Evolutionary conservation across 306 rosid species (phyloP), one percentile per base, ranked within the genome.

Genomic region (Ochetophila trinervis): DNA sequence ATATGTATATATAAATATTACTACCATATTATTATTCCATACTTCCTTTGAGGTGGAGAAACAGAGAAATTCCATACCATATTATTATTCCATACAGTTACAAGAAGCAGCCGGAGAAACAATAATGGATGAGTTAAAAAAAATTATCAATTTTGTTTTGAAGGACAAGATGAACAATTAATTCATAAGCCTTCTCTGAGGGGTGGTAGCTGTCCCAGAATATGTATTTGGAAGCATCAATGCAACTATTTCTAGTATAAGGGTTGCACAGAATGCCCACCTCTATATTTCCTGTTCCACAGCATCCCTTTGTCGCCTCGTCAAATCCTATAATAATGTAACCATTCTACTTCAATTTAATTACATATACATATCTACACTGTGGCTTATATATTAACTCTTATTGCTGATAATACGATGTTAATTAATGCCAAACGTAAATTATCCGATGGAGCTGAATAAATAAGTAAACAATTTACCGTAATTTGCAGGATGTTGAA

Each of bases 191-290:
- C n/a, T 68, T 63, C 59, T 82, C 78, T 0, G 95, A 66, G 17
- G 90, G 95, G 67, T 85, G 91, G 63, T 74, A 82, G 57, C 88
- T 78, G 69, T 90, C 97, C 89, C 89, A 87, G 32, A 87, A 90
- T 59, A 90, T 17, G 61, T 86, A 84, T 8, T 70, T 74, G 9
- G 80, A 52, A 22, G 83, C 54, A 22, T 87, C 64, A 0, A 67
- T 21, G 63, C 92, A 90, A 6, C 78, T 56, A 2, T 44, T 13
- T 21, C 24, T 8, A 19, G 62, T 70, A 34, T 14, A 34, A 21
- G n/a, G 71, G 37, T 81, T 91, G 57, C 97, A 88, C 14, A 81
- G 40, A 53, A 79, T 8, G 72, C 82, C 35, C 8, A 63, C 88
- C 76, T 86, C 97, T 11, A 86, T 49, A n/a, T 61, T 58, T 68